Base-by-base conservation (phyloP, 257 asterid species). In the Rehmannia glutinosa region DNA sequence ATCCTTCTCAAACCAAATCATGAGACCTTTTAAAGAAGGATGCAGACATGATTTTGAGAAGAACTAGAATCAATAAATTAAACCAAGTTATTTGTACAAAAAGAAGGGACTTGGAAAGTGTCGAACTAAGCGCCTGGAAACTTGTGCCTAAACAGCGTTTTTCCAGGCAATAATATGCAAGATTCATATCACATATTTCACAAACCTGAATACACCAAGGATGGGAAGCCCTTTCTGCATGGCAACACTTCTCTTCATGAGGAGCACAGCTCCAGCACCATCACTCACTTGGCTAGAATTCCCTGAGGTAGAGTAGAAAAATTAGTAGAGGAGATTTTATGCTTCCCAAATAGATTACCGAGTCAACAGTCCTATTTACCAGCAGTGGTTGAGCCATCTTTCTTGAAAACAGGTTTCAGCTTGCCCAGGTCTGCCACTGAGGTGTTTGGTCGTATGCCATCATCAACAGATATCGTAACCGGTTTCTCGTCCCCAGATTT, bases 241-340 rank as follows among this genome's bases (percentile, higher is more conserved):
- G 25, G 99, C 99, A 38, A 85, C 60, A 66, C 99, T 85, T 83
- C 97, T 88, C 84, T 80, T 94, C 99, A 91, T 94, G 58, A 94
- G 95, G 2, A 94, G 97, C 64, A 94, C 99, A 56, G 97, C 99
- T 70, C 95, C 99, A 70, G 99, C 97, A 68, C 99, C 99, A 73
- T 94, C 99, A 79, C 86, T 87, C 49, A 94, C 96, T 80, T 91
- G 99, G 82, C 99, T 94, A 59, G 99, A 91, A 66, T 91, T 94
- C 70, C 97, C 99, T 94, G 73, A 61, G 71, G 24, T 23, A 42
- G 35, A 47, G 66, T 32, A 41, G 58, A 66, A 28, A 53, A 58
- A 33, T 61, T 42, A 45, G 64, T 10, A 67, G 13, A 54, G 4
- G 13, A 64, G 33, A 69, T 50, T 30, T 53, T 53, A 64, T 32